Evolutionary conservation across 1,284 basidiomycete genomes (phyloP).

Genomic region (Pholiota adiposa): DNA sequence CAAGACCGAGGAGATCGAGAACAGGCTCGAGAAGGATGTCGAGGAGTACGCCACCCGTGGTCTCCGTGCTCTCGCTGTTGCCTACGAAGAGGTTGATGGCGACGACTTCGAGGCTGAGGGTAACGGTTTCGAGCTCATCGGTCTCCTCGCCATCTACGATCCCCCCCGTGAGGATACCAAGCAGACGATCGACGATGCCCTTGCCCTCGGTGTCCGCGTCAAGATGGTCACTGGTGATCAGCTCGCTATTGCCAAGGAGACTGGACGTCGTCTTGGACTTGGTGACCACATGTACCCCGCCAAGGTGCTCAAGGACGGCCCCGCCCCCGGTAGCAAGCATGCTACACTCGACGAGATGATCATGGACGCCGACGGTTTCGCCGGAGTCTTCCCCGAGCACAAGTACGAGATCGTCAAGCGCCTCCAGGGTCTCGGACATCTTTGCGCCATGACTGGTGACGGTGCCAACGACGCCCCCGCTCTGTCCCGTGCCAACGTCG

Average conservation of each 20-base stretch:
- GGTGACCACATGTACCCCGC: constrained; percentile 98
- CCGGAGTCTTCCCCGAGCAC: constrained; percentile 97
- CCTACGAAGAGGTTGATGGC: constrained; percentile 91
- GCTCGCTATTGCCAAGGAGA: constrained; percentile 99
- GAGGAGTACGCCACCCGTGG: constrained; percentile 96
- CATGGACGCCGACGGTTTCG: constrained; percentile 90
- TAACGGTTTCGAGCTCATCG: constrained; percentile 96
- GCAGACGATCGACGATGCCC: constrained; percentile 97
- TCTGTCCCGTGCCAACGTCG: constrained; percentile 92
- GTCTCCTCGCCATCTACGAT: constrained; percentile 97
- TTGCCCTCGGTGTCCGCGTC: constrained; percentile 95
- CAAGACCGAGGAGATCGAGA: constrained; percentile 93
- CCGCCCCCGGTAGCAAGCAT: constrained; percentile 80
- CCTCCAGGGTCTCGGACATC: constrained; percentile 88
- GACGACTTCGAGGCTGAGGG: constrained; percentile 83
- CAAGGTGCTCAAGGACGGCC: constrained; percentile 93
- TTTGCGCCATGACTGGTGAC: constrained; percentile 95
- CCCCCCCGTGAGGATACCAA: constrained; percentile 98
- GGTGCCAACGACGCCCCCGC: constrained; percentile 97
- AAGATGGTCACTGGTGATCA: constrained; percentile 99
- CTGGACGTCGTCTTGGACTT: constrained; percentile 92
- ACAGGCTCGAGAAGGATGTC: constrained; percentile 91
- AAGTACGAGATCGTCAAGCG: constrained; percentile 90
- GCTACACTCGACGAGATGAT: constrained; percentile 91
- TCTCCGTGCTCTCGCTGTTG: constrained; percentile 97